phyloP scores from a whole-genome alignment of 495 filamentous ascomycete species.

The Hypoxylon perforatum region DNA sequence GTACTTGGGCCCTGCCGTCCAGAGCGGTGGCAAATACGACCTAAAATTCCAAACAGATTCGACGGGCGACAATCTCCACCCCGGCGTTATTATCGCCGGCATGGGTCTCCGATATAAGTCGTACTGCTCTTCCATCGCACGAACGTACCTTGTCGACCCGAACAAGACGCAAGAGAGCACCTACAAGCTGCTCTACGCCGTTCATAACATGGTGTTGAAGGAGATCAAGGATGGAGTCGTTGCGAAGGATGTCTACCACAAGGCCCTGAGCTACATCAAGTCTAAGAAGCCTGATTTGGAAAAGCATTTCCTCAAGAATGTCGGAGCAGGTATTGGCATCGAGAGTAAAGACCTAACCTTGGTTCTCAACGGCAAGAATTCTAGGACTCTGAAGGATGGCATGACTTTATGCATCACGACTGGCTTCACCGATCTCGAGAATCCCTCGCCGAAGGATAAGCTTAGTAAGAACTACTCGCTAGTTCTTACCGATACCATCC shows the following conservation, averaged over 20 bases:
- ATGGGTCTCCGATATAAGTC: slow-evolving; percentile 95
- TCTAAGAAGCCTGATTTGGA: slow-evolving; percentile 94
- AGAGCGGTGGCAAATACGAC: slow-evolving; percentile 96
- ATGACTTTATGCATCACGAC: slow-evolving; percentile 94
- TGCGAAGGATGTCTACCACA: slow-evolving; percentile 91
- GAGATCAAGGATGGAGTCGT: slow-evolving; percentile 87
- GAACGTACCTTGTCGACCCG: slow-evolving; percentile 96
- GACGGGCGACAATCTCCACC: slow-evolving; percentile 86
- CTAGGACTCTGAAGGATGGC: slow-evolving; percentile 84
- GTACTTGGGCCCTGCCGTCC: slow-evolving; percentile 89
- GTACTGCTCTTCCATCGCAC: slow-evolving; percentile 88
- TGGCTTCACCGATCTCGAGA: slow-evolving; percentile 87
- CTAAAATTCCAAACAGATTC: slow-evolving; percentile 78
- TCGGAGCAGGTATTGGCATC: slow-evolving; percentile 91
- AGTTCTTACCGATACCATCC: slow-evolving; percentile 91
- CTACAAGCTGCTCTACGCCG: slow-evolving; percentile 88
- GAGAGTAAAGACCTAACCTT: slow-evolving; percentile 87
- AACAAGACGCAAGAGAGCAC: slow-evolving; percentile 93
- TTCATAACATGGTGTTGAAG: slow-evolving; percentile 88
- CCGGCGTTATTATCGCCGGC: slow-evolving; percentile 89
- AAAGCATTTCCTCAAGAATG: slow-evolving; percentile 88
- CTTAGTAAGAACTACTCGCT: slow-evolving; percentile 88
- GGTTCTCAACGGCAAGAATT: slow-evolving; percentile 85
- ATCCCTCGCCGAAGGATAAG: slow-evolving; percentile 83
- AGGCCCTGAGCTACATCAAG: slow-evolving; percentile 80